Percentiles rank a stretch among this genome's conserved stretches.
Evolutionary conservation across 495 filamentous ascomycete species (phyloP).

Genomic region (Trichoderma virens): DNA sequence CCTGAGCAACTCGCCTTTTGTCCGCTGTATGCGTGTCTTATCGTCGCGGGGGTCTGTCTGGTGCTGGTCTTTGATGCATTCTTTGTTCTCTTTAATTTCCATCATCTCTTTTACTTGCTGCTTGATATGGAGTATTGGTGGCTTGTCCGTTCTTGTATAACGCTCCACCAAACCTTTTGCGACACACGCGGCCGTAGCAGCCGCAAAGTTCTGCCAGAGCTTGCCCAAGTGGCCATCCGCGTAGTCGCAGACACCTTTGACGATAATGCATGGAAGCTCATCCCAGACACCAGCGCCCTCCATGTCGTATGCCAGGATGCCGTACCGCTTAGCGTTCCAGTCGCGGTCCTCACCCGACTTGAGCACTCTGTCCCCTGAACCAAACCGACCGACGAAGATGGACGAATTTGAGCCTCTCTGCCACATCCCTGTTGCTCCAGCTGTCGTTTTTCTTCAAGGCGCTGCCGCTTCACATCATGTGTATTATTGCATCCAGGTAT

Average conservation of each 20-base stretch:
- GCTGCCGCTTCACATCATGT: background rate
- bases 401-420: background rate
- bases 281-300: constrained; percentile 2
- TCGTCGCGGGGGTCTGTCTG: constrained; percentile 27
- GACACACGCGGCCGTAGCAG: background rate
- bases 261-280: background rate
- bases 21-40: constrained; percentile 30
- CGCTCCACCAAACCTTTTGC: background rate
- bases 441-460: background rate
- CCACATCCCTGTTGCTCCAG: background rate
- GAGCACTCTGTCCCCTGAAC: background rate
- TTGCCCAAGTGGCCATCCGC: background rate
- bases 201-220: background rate
- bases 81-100: background rate
- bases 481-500: background rate
- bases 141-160: background rate
- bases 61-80: constrained; percentile 21
- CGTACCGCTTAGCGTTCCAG: background rate
- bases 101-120: background rate
- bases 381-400: background rate
- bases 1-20: constrained; percentile 32
- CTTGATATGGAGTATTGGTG: background rate
- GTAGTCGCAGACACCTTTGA: background rate
- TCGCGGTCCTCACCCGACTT: background rate
- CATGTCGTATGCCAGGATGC: background rate